These are phyloP conservation scores for Grammothele lineata DNA, from an alignment of 768 basidiomycete genomes.

Conservation along the genomic window DNA sequence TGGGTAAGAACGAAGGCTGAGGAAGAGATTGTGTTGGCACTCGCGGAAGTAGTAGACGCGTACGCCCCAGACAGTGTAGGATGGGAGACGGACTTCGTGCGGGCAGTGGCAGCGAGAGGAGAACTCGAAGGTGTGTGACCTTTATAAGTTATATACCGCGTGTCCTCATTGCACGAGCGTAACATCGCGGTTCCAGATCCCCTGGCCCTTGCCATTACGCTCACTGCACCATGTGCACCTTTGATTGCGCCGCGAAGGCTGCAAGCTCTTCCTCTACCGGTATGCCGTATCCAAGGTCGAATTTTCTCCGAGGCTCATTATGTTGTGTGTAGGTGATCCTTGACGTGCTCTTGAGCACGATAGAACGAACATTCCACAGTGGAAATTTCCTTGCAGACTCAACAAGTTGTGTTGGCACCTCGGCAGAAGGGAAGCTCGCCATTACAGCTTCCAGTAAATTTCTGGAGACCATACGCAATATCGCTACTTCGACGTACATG, in stretches of 20 bases:
- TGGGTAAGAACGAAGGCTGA: conserved; percentile 44
- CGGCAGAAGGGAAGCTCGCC: conserved; percentile 11
- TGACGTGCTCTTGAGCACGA: conserved; percentile 36
- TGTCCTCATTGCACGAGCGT: too few species aligned
- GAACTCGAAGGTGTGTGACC: conserved; percentile 29
- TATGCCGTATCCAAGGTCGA: conserved; percentile 17
- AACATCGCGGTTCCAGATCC: too few species aligned
- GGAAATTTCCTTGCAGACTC: conserved; percentile 47
- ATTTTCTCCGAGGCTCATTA: neutral
- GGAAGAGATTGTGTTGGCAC: conserved; percentile 61
- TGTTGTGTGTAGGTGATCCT: conserved; percentile 27
- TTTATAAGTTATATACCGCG: too few species aligned
- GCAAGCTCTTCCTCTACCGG: conserved; percentile 54
- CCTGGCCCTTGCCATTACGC: conserved; percentile 30
- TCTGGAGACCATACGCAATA: conserved; percentile 11
- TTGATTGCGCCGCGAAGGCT: conserved; percentile 51
- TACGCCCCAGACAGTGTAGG: conserved; percentile 33
- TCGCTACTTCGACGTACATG: conserved; percentile 19
- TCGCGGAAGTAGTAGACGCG: conserved; percentile 71
- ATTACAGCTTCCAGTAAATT: neutral
- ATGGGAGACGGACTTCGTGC: conserved; percentile 69
- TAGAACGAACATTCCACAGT: conserved; percentile 50
- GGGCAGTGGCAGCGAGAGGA: conserved; percentile 39
- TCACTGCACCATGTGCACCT: conserved; percentile 58
- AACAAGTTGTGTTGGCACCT: conserved; percentile 13